These are phyloP conservation scores for Akanthomyces dipterigenus DNA, from an alignment of 2,329 filamentous ascomycete species.

Conservation along the genomic window DNA sequence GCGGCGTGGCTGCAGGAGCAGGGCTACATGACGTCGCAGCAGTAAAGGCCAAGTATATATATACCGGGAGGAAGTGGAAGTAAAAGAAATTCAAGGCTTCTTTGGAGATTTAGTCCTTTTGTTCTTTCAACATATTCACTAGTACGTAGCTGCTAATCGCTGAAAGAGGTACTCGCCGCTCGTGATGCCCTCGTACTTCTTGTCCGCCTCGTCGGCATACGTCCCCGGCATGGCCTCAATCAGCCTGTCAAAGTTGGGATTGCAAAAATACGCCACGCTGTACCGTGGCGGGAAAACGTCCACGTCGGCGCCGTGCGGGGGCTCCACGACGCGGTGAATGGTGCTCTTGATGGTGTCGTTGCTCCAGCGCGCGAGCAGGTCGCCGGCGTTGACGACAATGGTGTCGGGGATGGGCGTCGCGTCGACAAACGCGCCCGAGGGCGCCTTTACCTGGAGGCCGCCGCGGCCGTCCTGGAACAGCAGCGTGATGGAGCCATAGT, in stretches of 20 bases:
- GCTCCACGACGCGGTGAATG: slow-evolving; percentile 83
- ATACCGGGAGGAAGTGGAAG: background rate
- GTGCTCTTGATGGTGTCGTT: slow-evolving; percentile 91
- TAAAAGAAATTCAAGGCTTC: background rate
- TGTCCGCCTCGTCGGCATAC: slow-evolving; percentile 54
- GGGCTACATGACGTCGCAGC: background rate
- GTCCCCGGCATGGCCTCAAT: slow-evolving; percentile 82
- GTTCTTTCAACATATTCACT: background rate
- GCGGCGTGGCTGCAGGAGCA: background rate
- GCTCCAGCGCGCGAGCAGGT: slow-evolving; percentile 79
- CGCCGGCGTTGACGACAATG: slow-evolving; percentile 84
- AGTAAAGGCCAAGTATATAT: background rate
- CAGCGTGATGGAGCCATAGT: slow-evolving; percentile 55
- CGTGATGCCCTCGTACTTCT: slow-evolving; percentile 73
- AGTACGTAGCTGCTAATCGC: slow-evolving; percentile 70
- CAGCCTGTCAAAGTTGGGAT: slow-evolving; percentile 67
- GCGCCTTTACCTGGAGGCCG: slow-evolving; percentile 56
- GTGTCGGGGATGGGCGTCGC: slow-evolving; percentile 75
- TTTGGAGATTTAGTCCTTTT: background rate
- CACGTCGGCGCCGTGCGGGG: slow-evolving; percentile 50
- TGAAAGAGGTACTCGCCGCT: slow-evolving; percentile 76
- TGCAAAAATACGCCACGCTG: slow-evolving; percentile 63
- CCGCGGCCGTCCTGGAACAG: slow-evolving; percentile 54
- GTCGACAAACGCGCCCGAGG: slow-evolving; percentile 71
- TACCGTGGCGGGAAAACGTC: slow-evolving; percentile 65